Base-by-base conservation (phyloP, 371 early-diverging fungal species). In the Chytridium lagenaria region DNA sequence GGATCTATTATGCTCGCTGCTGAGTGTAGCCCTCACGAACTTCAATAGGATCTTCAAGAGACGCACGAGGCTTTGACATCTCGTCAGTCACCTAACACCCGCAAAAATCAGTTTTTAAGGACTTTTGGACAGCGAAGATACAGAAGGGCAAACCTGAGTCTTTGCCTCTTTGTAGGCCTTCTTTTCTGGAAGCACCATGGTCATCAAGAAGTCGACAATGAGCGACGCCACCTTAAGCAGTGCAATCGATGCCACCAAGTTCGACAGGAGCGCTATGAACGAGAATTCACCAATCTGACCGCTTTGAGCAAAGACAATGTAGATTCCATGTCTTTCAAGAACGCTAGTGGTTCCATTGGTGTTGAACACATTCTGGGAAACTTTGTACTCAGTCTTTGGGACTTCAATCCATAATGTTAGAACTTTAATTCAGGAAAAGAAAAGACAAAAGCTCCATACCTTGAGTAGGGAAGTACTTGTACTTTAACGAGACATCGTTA, bases 211-310 rank as follows among this genome's bases (percentile, higher is more conserved):
- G 50, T 89, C 89, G 37, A 87, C 86, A 0, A 88, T 50, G 15
- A 83, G 52, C 26, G 82, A 77, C 31, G 88, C 89, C 19, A 86
- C 75, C 40, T 78, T 75, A 71, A 89, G 83, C 30, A 89, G 72
- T 1, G 87, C 89, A 7, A 84, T 57, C 19, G 83, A 85, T 15
- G 87, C 87, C 23, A 88, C 87, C 22, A 89, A 63, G 63, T 86
- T 86, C 2, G 80, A 77, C 36, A 88, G 64, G 10, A 88, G 72
- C 0, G 85, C 70, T 59, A 88, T 80, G 30, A 84, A 50, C 10
- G 87, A 80, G 72, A 88, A 87, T 38, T 80, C 64, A 3, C 87
- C 89, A 30, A 89, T 80, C 37, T 80, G 68, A 1, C 89, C 89
- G 23, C 81, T 68, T 68, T 88, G 87, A 1, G 78, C 81, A 67